phyloP scores from a whole-genome alignment of 2,329 filamentous ascomycete genomes.

The Myriangium duriaei region DNA sequence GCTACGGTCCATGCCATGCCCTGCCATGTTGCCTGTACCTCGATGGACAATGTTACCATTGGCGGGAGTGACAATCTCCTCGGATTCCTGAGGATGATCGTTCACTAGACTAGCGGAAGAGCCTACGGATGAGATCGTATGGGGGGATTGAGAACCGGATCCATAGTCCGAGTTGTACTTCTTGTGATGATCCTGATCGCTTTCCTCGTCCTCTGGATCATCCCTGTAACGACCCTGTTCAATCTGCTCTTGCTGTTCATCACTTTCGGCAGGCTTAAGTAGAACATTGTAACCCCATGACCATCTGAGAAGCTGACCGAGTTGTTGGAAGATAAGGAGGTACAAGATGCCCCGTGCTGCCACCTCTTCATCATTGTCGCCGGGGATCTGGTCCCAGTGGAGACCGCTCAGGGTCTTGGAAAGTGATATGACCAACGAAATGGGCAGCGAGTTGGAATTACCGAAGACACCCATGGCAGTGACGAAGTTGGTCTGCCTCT shows the following conservation, averaged over 20 bases:
- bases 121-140: conserved; percentile 19
- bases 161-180: conserved; percentile 32
- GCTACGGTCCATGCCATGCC: conserved; percentile 17
- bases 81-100: conserved; percentile 18
- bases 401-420: conserved; percentile 84
- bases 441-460: conserved; percentile 95
- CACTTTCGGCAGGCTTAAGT: conserved; percentile 64
- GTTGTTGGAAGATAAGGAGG: conserved; percentile 91
- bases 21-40: conserved; percentile 28
- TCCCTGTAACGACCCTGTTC: conserved; percentile 45
- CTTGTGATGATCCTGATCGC: conserved; percentile 30
- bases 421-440: conserved; percentile 86
- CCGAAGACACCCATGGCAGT: conserved; percentile 96
- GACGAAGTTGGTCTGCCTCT: conserved; percentile 83
- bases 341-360: conserved; percentile 89
- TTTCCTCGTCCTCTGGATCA: conserved; percentile 30
- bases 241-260: conserved; percentile 25
- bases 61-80: conserved; percentile 30
- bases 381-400: conserved; percentile 83
- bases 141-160: conserved; percentile 34
- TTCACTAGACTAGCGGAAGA: conserved; percentile 20
- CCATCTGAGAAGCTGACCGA: conserved; percentile 91
- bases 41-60: conserved; percentile 35
- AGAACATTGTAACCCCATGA: conserved; percentile 96
- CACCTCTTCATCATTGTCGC: conserved; percentile 92